These are phyloP conservation scores for Aureobasidium vineae DNA, from an alignment of 2,329 filamentous ascomycete genomes.

Conservation along the genomic window DNA sequence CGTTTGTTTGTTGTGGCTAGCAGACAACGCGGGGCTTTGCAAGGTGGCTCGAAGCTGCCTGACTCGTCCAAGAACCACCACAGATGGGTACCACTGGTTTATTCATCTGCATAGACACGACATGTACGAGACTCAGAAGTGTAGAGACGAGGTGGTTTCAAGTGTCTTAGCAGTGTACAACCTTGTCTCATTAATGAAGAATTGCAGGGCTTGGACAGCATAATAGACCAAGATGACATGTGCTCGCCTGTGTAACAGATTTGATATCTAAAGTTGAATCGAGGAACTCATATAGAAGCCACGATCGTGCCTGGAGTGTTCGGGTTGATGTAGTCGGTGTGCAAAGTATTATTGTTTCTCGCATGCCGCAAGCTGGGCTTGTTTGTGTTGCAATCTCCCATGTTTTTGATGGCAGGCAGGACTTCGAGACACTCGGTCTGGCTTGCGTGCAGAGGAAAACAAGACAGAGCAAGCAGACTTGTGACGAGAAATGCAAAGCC, in stretches of 20 bases:
- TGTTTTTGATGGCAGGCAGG: neutral
- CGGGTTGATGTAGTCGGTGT: neutral
- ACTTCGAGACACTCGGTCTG: neutral
- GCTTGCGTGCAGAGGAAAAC: too few species aligned
- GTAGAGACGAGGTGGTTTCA: neutral
- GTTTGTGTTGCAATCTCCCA: conserved; percentile 17
- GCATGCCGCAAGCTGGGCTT: conserved; percentile 19
- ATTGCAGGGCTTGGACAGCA: neutral
- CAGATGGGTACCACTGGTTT: neutral
- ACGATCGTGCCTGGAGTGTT: neutral
- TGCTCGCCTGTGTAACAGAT: neutral
- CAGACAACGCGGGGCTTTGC: neutral
- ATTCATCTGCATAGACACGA: neutral
- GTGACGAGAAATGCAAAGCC: neutral
- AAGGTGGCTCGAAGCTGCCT: conserved; percentile 7
- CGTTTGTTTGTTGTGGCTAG: neutral
- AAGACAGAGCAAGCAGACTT: neutral
- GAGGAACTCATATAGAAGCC: neutral
- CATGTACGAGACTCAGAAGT: too few species aligned
- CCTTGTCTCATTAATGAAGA: neutral
- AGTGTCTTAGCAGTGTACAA: neutral
- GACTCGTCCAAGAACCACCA: neutral
- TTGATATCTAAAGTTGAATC: neutral
- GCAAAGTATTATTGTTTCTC: neutral
- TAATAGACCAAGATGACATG: neutral